Conservation (phyloP, 2,329 filamentous ascomycete genomes). For the Trichoderma afroharzianum region DNA sequence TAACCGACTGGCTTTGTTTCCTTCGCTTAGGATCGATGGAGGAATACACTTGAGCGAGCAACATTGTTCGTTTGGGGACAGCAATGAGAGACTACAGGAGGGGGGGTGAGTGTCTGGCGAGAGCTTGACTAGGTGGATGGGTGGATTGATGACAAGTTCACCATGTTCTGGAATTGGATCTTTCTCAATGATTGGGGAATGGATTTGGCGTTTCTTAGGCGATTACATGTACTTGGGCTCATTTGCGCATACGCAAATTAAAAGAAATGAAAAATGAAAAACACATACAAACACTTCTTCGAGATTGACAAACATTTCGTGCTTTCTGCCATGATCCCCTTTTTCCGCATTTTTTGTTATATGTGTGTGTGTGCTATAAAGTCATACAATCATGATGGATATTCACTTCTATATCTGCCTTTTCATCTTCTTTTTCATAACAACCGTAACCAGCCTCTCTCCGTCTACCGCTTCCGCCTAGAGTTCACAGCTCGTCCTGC, state of each 20-base stretch:
- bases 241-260: not conserved
- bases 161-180: not conserved
- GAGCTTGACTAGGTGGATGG: not conserved
- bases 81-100: not conserved
- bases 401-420: not conserved
- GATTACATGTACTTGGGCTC: not conserved
- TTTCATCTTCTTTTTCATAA: not conserved
- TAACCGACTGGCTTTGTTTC: not conserved
- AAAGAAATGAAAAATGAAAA: not conserved
- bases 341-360: too few species aligned
- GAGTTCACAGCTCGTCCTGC: conserved; percentile 85
- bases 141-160: not conserved
- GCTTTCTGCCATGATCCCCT: not conserved
- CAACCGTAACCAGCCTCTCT: not conserved
- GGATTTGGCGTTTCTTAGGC: conserved; percentile 8
- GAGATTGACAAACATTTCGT: not conserved
- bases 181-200: not conserved
- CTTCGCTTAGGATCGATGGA: not conserved
- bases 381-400: not conserved
- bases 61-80: not conserved
- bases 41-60: not conserved
- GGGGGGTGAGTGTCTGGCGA: not conserved
- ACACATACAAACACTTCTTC: not conserved
- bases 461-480: conserved; percentile 48
- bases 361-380: not conserved